Base-by-base conservation (phyloP, 2,329 filamentous ascomycete genomes). In the Hansfordia pulvinata region DNA sequence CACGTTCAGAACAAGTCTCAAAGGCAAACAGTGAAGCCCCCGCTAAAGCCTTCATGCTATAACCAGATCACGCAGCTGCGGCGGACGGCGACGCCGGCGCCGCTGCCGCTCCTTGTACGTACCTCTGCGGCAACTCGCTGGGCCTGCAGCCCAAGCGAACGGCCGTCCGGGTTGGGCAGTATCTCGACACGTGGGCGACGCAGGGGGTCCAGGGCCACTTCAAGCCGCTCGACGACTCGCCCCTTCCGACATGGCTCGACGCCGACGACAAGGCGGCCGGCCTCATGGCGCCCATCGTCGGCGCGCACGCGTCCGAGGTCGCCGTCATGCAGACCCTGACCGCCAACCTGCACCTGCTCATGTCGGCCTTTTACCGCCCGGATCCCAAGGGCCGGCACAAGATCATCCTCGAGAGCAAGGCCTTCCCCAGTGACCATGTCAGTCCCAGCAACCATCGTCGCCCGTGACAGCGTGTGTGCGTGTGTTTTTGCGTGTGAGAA, bases 251-350 rank as follows among this genome's bases (percentile, higher is more conserved):
- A 15, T 93, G 83, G 72, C 65, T 92, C 36, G 68, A 88, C 45
- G 69, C 90, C 31, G 81, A 86, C 20, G 80, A 81, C 34, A 71
- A 75, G 30, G 76, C 81, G 17, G 72, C 81, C 16, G 61, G 61
- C 26, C 64, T 76, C 41, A 80, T 78, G 43, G 70, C 78, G 3
- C 72, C 69, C 17, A 59, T 93, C 11, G 76, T 93, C 8, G 85
- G 85, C 11, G 81, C 82, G 0, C 56, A 66, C 3, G 54, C 73
- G 2, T 62, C 62, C 28, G 84, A 93, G 53, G 75, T 93, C 10
- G 82, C 83, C 27, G 69, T 86, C 26, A 93, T 93, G 85, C 82
- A 85, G 47, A 86, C 80, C 1, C 53, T 93, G 42, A 93, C 82
- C 2, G 71, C 66, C 13, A 92, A 92, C 48, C 49, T 93, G 32